phyloP scores from a whole-genome alignment of 345 rosid species.

The Chamaenerion angustifolium region DNA sequence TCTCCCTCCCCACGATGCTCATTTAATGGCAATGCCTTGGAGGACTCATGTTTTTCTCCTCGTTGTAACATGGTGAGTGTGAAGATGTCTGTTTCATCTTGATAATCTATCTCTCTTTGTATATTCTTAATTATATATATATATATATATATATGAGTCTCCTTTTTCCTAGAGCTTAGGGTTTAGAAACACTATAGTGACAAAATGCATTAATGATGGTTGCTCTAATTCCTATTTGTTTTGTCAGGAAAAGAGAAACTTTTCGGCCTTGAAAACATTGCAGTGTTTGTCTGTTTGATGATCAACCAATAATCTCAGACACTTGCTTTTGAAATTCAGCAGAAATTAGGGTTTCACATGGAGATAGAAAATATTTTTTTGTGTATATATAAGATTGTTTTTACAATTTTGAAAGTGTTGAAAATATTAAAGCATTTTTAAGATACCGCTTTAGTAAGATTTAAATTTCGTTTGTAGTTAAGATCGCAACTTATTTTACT shows the following conservation, averaged over 20 bases:
- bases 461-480: too few relatives aligned
- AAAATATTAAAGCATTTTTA: too few relatives aligned
- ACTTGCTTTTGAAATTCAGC: too few relatives aligned
- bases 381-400: too few relatives aligned
- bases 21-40: conserved; percentile 39
- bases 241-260: conserved; percentile 5
- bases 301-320: too few relatives aligned
- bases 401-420: too few relatives aligned
- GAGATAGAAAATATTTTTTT: too few relatives aligned
- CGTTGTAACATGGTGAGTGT: conserved; percentile 14
- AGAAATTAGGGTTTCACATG: too few relatives aligned
- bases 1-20: conserved; percentile 23
- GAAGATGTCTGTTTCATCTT: conserved; percentile 45
- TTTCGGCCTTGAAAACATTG: too few relatives aligned
- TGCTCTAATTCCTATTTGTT: conserved; percentile 8
- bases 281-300: too few relatives aligned
- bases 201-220: conserved; percentile 9
- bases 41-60: conserved; percentile 15
- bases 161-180: conserved; percentile 25
- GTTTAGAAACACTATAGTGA: conserved; percentile 16
- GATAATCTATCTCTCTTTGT: conserved; percentile 8
- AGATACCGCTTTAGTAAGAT: too few relatives aligned
- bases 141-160: background rate
- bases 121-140: background rate
- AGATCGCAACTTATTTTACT: too few relatives aligned